Evolutionary conservation across 78 protist genomes (phyloP).

Genomic region (Emiliania huxleyi): DNA sequence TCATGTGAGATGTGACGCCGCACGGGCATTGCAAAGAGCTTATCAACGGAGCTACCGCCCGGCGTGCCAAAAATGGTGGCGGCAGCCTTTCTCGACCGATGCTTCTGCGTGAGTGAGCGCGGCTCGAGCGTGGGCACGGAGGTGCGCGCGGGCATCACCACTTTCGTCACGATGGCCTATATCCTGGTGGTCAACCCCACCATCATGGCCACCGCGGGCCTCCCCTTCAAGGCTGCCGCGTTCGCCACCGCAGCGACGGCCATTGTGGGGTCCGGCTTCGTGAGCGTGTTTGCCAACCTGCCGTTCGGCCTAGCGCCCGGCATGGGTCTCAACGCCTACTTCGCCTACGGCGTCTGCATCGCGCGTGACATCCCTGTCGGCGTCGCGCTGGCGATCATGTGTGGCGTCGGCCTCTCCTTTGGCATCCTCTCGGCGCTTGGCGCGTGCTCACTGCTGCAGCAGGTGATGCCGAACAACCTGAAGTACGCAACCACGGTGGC

Average conservation of each 20-base stretch:
- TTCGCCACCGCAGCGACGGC: not conserved
- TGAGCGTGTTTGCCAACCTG: constrained; percentile 20
- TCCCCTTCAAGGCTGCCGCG: not conserved
- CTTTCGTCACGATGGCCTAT: constrained; percentile 18
- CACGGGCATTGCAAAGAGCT: no score
- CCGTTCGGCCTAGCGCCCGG: constrained; percentile 29
- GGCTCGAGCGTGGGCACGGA: constrained; percentile 20
- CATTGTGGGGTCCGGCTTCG: not conserved
- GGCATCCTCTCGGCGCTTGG: not conserved
- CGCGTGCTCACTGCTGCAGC: not conserved
- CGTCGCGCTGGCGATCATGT: not conserved
- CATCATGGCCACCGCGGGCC: not conserved
- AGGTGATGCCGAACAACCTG: not conserved
- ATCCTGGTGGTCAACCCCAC: constrained; percentile 26
- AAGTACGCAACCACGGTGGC: constrained; percentile 7
- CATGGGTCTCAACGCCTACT: no score
- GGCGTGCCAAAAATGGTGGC: no score
- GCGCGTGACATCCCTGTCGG: no score
- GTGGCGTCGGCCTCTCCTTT: not conserved
- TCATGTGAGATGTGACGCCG: no score
- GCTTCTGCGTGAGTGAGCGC: constrained; percentile 30
- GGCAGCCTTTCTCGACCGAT: not conserved
- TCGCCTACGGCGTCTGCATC: no score
- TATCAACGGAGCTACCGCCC: no score
- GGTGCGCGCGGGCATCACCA: not conserved